Percentiles rank a stretch among this genome's conserved stretches.
phyloP scores from a whole-genome alignment of 2,329 filamentous ascomycete genomes.

The Botryosphaeria dothidea region DNA sequence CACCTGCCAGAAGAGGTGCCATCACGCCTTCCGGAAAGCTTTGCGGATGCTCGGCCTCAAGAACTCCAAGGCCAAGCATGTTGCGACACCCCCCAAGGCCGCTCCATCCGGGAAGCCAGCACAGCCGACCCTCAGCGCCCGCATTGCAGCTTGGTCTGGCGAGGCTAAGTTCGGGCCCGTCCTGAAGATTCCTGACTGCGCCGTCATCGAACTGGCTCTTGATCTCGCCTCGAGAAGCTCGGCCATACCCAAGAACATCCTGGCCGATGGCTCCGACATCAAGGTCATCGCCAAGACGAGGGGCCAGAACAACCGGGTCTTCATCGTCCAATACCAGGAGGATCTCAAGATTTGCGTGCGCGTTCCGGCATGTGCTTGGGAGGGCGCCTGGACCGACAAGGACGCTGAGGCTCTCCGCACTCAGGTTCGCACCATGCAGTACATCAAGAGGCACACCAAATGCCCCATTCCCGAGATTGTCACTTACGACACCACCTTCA shows the following conservation, averaged over 20 bases:
- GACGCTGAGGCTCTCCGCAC: not conserved
- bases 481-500: slow-evolving; percentile 4
- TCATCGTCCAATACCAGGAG: not conserved
- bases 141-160: not conserved
- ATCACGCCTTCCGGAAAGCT: not conserved
- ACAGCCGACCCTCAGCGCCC: not conserved
- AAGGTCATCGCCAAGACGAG: not conserved
- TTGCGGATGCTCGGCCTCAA: not conserved
- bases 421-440: slow-evolving; percentile 6
- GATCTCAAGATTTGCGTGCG: slow-evolving; percentile 4
- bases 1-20: not conserved
- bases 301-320: slow-evolving; percentile 8
- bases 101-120: not conserved
- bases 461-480: not conserved
- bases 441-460: slow-evolving; percentile 9
- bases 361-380: slow-evolving; percentile 1
- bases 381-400: not conserved
- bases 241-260: not conserved
- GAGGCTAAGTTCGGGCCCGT: not conserved
- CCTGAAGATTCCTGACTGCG: not conserved
- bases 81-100: not conserved
- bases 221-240: not conserved
- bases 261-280: not conserved
- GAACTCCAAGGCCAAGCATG: not conserved
- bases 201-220: slow-evolving; percentile 4